These are phyloP conservation scores for Cryphonectria parasitica DNA, from an alignment of 2,329 filamentous ascomycete genomes.

Conservation along the genomic window DNA sequence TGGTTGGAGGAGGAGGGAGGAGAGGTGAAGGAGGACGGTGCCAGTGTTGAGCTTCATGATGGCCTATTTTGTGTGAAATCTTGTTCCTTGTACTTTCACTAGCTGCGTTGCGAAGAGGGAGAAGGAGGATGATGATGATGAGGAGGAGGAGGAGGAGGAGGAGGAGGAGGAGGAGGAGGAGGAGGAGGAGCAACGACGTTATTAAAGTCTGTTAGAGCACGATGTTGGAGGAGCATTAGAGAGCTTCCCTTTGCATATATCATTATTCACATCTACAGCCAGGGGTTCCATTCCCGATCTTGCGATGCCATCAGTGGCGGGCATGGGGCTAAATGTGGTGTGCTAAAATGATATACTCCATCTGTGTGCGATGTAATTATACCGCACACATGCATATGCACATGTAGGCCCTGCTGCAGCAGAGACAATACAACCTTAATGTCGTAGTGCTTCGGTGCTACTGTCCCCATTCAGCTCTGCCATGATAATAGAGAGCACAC, in stretches of 20 bases:
- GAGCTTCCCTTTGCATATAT: neutral
- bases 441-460: neutral
- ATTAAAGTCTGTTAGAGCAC: neutral
- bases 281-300: neutral
- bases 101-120: neutral
- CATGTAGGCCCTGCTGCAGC: neutral
- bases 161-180: too few species aligned
- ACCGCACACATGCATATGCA: neutral
- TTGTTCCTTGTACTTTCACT: neutral
- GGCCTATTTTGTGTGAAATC: neutral
- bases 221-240: neutral
- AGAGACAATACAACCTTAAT: neutral
- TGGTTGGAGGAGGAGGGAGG: constrained; percentile 1
- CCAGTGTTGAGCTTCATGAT: neutral
- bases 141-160: too few species aligned
- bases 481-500: neutral
- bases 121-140: too few species aligned
- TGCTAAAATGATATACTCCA: neutral
- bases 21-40: neutral
- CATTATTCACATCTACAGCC: neutral
- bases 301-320: neutral
- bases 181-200: too few species aligned
- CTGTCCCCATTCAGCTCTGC: neutral
- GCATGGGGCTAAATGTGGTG: neutral
- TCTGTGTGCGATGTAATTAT: neutral